These are phyloP conservation scores for Polygonum aviculare DNA, from an alignment of 148 eudicot genomes.

Conservation along the genomic window DNA sequence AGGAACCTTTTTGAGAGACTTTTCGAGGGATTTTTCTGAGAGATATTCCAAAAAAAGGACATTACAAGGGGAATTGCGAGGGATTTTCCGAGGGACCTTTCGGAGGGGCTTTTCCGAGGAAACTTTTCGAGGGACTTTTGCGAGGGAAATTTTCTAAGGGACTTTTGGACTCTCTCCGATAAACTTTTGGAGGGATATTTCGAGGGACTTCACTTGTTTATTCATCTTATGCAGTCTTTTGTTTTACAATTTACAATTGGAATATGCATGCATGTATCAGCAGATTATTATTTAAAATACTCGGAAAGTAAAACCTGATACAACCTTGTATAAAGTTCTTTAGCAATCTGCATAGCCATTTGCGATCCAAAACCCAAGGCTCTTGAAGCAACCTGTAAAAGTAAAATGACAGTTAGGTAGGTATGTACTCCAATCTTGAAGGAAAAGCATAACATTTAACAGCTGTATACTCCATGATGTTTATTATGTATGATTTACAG, in stretches of 20 bases:
- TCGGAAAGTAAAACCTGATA: constrained; percentile 50
- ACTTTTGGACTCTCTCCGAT: too few relatives aligned
- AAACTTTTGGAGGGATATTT: too few relatives aligned
- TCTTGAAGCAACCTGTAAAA: constrained; percentile 84
- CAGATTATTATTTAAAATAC: background rate
- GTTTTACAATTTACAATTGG: background rate
- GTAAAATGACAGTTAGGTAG: constrained; percentile 6
- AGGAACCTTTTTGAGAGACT: too few relatives aligned
- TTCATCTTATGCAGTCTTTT: background rate
- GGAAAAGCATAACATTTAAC: background rate
- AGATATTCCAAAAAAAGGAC: too few relatives aligned
- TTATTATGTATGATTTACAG: background rate
- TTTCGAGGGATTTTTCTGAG: too few relatives aligned
- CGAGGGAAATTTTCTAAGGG: too few relatives aligned
- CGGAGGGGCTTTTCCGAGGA: too few relatives aligned
- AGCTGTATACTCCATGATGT: background rate
- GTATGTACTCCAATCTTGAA: background rate
- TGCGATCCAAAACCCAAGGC: constrained; percentile 89
- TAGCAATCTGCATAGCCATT: constrained; percentile 89
- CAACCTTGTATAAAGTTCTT: constrained; percentile 91
- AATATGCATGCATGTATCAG: background rate
- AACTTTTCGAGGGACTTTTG: too few relatives aligned
- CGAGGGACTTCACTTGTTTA: background rate
- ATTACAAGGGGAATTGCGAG: too few relatives aligned
- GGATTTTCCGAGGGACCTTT: too few relatives aligned